A percentile compares a stretch with the other conserved stretches of the same genome.
Evolutionary conservation across 2,329 filamentous ascomycete species (phyloP).

Genomic region (Macrophomina tecta): DNA sequence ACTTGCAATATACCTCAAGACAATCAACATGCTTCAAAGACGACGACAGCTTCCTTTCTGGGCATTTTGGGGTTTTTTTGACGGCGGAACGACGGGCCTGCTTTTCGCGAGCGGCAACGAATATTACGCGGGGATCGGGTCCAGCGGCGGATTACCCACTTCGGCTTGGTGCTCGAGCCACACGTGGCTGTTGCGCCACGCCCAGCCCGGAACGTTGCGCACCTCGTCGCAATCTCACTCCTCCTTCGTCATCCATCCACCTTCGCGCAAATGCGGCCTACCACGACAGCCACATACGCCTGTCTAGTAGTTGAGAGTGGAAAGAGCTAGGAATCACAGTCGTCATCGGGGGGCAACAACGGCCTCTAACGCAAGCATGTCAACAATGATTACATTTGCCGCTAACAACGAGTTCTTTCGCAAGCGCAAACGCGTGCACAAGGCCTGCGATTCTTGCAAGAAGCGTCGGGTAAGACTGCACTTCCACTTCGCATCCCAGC

Average conservation of each 20-base stretch:
- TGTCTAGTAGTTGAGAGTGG: not conserved
- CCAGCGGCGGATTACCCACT: not conserved
- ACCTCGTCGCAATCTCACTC: not conserved
- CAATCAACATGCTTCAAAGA: constrained; percentile 4
- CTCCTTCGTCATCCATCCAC: not conserved
- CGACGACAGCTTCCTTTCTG: not conserved
- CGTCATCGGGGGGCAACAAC: not conserved
- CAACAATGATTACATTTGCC: constrained; percentile 52
- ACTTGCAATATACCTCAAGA: constrained; percentile 19
- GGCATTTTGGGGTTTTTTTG: not conserved
- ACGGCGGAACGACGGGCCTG: not conserved
- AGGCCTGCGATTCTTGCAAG: constrained; percentile 53
- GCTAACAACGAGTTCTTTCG: constrained; percentile 53
- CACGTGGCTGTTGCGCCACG: not conserved
- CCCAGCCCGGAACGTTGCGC: not conserved
- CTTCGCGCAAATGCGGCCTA: not conserved
- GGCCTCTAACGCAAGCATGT: constrained; percentile 37
- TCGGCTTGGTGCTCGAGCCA: not conserved
- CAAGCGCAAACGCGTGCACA: constrained; percentile 51
- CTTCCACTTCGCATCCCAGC: constrained; percentile 10
- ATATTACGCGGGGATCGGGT: not conserved
- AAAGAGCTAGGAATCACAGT: constrained; percentile 7
- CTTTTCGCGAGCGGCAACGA: constrained; percentile 13
- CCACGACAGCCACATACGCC: not conserved
- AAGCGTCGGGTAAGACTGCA: constrained; percentile 44